These are phyloP conservation scores for Daldinia loculata DNA, from an alignment of 495 filamentous ascomycete species.

Conservation along the genomic window DNA sequence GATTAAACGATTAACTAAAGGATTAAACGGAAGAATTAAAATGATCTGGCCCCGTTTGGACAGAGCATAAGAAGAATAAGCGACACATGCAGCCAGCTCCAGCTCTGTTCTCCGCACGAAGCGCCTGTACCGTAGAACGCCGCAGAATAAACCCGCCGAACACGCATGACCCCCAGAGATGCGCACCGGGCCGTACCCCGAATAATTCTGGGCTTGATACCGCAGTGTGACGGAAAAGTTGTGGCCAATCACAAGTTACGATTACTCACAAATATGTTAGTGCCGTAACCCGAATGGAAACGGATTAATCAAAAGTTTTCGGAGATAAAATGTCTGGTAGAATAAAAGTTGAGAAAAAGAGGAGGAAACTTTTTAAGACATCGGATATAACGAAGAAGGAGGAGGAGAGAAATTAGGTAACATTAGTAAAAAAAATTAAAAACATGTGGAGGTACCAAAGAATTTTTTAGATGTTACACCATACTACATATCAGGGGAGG, in stretches of 20 bases:
- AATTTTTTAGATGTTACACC: conserved; percentile 3
- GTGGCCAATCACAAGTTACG: conserved; percentile 28
- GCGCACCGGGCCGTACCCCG: conserved; percentile 36
- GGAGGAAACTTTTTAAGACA: no score
- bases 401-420: background rate
- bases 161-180: conserved; percentile 16
- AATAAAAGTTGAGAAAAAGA: background rate
- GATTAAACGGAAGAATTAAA: conserved; percentile 22
- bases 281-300: conserved; percentile 10
- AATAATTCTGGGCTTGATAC: conserved; percentile 12
- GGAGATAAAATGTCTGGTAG: background rate
- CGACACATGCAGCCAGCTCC: conserved; percentile 27
- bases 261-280: conserved; percentile 5
- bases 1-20: conserved; percentile 1
- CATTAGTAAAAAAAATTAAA: background rate
- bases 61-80: conserved; percentile 20
- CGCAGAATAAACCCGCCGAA: conserved; percentile 31
- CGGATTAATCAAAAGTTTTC: background rate
- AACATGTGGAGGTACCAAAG: background rate
- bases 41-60: conserved; percentile 29
- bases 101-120: conserved; percentile 36
- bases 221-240: conserved; percentile 23
- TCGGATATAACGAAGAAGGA: background rate
- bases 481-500: background rate
- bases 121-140: conserved; percentile 26